A percentile compares a stretch with the other conserved stretches of the same genome.
phyloP scores from a whole-genome alignment of 2,329 filamentous ascomycete species.

The Paracoccidioides lutzii region DNA sequence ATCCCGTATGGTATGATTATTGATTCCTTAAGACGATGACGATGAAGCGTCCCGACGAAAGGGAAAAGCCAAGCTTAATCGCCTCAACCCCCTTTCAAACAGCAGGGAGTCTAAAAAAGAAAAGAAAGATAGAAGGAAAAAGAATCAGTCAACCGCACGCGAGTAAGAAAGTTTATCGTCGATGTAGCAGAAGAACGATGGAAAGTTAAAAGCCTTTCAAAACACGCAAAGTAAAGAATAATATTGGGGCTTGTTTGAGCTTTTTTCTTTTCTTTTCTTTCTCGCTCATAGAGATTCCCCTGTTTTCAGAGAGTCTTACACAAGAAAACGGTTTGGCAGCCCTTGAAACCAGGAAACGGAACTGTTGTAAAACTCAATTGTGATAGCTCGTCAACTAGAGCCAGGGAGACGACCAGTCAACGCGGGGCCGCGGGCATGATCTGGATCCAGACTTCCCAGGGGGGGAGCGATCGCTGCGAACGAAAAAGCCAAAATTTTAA shows the following conservation, averaged over 20 bases:
- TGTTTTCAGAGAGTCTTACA: not conserved
- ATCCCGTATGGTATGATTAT: not conserved
- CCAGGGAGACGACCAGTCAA: not conserved
- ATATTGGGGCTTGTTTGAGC: not conserved
- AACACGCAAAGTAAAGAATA: not conserved
- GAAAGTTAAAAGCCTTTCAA: not conserved
- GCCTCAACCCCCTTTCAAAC: not conserved
- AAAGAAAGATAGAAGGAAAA: not conserved
- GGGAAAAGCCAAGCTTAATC: not conserved
- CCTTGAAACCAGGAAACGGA: not conserved
- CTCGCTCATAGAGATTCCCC: not conserved
- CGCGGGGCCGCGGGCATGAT: not conserved
- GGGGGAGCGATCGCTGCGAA: slow-evolving; percentile 8
- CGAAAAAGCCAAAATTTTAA: not conserved
- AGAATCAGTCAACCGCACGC: not conserved
- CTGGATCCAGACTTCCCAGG: not conserved
- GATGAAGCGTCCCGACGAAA: not conserved
- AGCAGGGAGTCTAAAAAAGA: not conserved
- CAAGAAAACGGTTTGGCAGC: not conserved
- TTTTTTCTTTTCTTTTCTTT: not conserved
- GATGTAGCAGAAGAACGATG: not conserved
- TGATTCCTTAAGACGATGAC: not conserved
- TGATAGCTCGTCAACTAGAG: not conserved
- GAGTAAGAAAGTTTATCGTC: not conserved
- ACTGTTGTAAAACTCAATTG: not conserved